Base-by-base conservation (phyloP, 1,139 yeast genomes). In the Wickerhamiella pararugosa region DNA sequence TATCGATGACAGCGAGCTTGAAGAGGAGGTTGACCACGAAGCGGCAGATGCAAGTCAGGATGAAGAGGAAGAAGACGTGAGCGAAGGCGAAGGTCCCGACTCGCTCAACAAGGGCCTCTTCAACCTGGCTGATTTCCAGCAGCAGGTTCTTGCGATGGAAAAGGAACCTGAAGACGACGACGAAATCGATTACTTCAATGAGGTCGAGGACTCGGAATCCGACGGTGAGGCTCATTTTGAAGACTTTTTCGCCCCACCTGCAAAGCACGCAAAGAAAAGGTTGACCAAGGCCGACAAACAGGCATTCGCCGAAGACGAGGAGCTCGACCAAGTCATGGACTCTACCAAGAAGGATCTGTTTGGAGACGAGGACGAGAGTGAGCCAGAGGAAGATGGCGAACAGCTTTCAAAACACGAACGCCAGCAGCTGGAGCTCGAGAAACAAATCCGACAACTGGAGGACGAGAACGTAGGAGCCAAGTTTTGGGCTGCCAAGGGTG, bases 401-500 rank as follows among this genome's bases (percentile, higher is more conserved):
- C 66, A 69, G 37, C 61, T 86, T 46, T 83, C 96, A 0, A 73
- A 84, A 4, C 84, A 75, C 57, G 94, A 90, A 59, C 80, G 74
- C 53, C 93, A 86, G 57, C 97, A 87, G 59, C 67, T 69, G 43
- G 75, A 73, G 46, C 69, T 90, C 31, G 82, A 79, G 55, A 69
- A 71, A 35, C 94, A 90, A 60, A 90, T 90, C 48, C 73, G 72
- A 33, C 69, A 73, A 52, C 67, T 86, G 42, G 98, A 90, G 62
- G 75, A 76, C 32, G 97, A 87, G 57, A 78, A 92, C 28, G 77
- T 90, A 27, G 90, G 86, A 1, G 90, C 81, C 47, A 90, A 90
- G 65, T 78, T 78, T 54, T 90, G 98, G 98, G 77, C 94, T 6
- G 71, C 87, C 71, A 80, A 78, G 57, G 98, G 98, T 61, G 98